Evolutionary conservation across 2,329 filamentous ascomycete genomes (phyloP).

Genomic region (Botryotinia convoluta): DNA sequence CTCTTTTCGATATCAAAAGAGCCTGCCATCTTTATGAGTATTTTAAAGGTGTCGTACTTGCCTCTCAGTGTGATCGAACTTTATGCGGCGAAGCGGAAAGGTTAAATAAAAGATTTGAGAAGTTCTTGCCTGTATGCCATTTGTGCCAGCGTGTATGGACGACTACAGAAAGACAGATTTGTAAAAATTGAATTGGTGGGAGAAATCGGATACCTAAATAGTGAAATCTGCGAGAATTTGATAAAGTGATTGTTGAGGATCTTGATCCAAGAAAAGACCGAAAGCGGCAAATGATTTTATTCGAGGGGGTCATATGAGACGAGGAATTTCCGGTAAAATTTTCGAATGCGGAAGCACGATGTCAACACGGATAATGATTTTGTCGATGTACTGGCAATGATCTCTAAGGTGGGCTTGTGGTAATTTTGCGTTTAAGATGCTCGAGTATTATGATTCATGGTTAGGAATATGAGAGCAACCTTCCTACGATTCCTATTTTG

Average conservation of each 20-base stretch:
- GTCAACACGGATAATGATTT: background rate
- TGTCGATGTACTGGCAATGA: no score
- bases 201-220: no score
- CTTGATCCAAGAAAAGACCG: background rate
- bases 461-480: background rate
- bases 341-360: background rate
- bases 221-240: background rate
- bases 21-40: background rate
- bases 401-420: background rate
- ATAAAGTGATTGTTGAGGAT: background rate
- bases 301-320: background rate
- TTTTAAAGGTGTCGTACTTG: background rate
- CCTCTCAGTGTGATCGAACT: background rate
- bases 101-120: background rate
- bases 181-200: background rate
- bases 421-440: background rate
- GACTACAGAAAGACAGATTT: background rate
- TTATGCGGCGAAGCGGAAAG: background rate
- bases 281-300: background rate
- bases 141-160: background rate
- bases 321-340: background rate
- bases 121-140: background rate
- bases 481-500: background rate
- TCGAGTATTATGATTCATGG: background rate
- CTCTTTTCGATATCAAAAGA: background rate